Evolutionary conservation across 2,329 filamentous ascomycete genomes (phyloP).

Genomic region (Teratosphaeria viscida): DNA sequence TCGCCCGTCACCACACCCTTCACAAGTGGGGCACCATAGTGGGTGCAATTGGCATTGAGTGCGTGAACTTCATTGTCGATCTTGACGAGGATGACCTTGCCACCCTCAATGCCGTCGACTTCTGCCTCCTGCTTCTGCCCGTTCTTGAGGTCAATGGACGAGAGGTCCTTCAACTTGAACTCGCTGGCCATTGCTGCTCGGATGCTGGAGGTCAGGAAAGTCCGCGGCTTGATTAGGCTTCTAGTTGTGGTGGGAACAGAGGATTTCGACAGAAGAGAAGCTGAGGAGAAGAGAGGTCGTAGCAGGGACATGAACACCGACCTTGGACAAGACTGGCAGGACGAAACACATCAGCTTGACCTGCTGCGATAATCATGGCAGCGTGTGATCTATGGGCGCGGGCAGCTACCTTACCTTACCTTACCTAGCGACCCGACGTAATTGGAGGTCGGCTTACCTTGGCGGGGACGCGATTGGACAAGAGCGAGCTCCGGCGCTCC

Average conservation of each 20-base stretch:
- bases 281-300: constrained; percentile 3
- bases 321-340: not conserved
- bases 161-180: constrained; percentile 62
- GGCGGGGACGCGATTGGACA: not conserved
- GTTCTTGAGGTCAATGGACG: constrained; percentile 61
- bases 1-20: constrained; percentile 75
- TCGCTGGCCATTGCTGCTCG: constrained; percentile 34
- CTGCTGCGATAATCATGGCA: not conserved
- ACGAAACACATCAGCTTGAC: not conserved
- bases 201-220: constrained; percentile 2
- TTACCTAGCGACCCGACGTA: not conserved
- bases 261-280: not conserved
- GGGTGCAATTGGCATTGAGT: constrained; percentile 70
- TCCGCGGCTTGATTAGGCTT: not conserved
- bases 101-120: constrained; percentile 76
- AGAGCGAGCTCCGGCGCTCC: not conserved
- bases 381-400: not conserved
- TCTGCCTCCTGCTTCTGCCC: constrained; percentile 82
- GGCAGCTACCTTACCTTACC: not conserved
- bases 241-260: not conserved
- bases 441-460: not conserved
- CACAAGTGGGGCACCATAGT: constrained; percentile 83
- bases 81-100: constrained; percentile 79
- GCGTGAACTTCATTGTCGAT: constrained; percentile 67
- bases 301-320: constrained; percentile 3